A percentile compares a stretch with the other conserved stretches of the same genome.
phyloP scores from a whole-genome alignment of 164 flowering plant species.

The Paratinospora sagittata region DNA sequence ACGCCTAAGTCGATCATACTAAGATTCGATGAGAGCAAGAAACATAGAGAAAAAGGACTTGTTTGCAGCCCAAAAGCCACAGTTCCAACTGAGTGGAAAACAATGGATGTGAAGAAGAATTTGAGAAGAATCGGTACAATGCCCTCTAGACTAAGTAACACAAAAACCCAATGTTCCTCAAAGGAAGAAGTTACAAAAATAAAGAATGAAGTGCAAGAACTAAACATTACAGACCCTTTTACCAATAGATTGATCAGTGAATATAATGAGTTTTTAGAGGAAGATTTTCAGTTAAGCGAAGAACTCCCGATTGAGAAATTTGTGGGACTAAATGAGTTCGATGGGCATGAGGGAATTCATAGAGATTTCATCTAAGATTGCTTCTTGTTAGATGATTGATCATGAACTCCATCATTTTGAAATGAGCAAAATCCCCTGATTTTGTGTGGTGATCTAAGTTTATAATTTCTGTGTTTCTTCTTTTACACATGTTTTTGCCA shows the following conservation, averaged over 20 bases:
- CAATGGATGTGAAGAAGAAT: conserved; percentile 4
- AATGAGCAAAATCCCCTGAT: too few relatives aligned
- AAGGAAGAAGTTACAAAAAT: conserved; percentile 9
- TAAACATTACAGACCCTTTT: not conserved
- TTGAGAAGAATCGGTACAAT: conserved; percentile 2
- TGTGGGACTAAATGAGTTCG: conserved; percentile 43
- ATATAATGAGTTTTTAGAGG: conserved; percentile 5
- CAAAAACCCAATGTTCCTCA: conserved; percentile 10
- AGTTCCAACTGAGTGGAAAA: conserved; percentile 13
- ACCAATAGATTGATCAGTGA: not conserved
- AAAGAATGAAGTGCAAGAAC: not conserved
- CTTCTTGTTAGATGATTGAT: conserved; percentile 23
- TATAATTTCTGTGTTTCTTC: too few relatives aligned
- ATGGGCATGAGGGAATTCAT: conserved; percentile 48
- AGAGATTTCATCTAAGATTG: conserved; percentile 19
- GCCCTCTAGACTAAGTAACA: conserved; percentile 24
- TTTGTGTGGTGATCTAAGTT: too few relatives aligned
- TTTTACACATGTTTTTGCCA: not conserved
- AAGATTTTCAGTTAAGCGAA: conserved; percentile 11
- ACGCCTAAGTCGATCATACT: conserved; percentile 9
- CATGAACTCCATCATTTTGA: too few relatives aligned
- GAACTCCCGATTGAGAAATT: conserved; percentile 33
- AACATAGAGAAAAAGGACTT: conserved; percentile 11
- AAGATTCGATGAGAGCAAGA: conserved; percentile 10
- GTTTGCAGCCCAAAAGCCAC: conserved; percentile 11